Percentiles rank a stretch among this genome's conserved stretches.
Conservation (phyloP, 805 yeast genomes). For the Candida pseudoglaebosa region DNA sequence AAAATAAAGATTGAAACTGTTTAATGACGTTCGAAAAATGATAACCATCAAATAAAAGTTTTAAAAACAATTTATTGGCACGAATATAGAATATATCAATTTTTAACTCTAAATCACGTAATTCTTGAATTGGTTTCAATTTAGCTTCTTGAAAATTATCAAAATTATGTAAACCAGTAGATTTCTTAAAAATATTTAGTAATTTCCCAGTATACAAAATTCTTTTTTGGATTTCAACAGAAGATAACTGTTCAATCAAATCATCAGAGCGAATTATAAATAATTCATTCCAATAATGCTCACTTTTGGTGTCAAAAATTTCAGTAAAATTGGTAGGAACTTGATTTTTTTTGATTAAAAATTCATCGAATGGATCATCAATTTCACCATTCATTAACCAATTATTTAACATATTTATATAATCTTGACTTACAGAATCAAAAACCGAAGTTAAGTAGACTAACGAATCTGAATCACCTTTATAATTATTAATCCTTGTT, state of each 20-base stretch:
- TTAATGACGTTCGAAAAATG: constrained; percentile 45
- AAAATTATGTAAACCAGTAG: constrained; percentile 46
- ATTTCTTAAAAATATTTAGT: constrained; percentile 64
- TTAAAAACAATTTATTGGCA: constrained; percentile 61
- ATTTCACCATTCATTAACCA: constrained; percentile 79
- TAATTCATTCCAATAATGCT: constrained; percentile 70
- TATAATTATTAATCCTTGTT: constrained; percentile 47
- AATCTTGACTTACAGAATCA: constrained; percentile 56
- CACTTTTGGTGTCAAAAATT: constrained; percentile 39
- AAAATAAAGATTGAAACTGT: constrained; percentile 53
- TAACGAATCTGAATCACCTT: constrained; percentile 61
- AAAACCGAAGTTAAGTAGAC: constrained; percentile 52
- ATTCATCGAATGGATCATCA: constrained; percentile 79
- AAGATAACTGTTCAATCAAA: constrained; percentile 59
- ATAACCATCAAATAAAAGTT: constrained; percentile 59
- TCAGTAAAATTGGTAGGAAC: constrained; percentile 22
- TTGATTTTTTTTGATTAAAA: constrained; percentile 54
- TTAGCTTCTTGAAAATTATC: constrained; percentile 20
- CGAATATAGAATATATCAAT: constrained; percentile 59
- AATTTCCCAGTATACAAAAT: constrained; percentile 82
- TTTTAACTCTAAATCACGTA: constrained; percentile 48
- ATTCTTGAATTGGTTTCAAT: constrained; percentile 23
- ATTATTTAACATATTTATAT: constrained; percentile 61
- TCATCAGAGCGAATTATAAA: constrained; percentile 75
- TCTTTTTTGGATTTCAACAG: constrained; percentile 53